These are phyloP conservation scores for Alliaria petiolata DNA, from an alignment of 345 rosid genomes.

Conservation along the genomic window DNA sequence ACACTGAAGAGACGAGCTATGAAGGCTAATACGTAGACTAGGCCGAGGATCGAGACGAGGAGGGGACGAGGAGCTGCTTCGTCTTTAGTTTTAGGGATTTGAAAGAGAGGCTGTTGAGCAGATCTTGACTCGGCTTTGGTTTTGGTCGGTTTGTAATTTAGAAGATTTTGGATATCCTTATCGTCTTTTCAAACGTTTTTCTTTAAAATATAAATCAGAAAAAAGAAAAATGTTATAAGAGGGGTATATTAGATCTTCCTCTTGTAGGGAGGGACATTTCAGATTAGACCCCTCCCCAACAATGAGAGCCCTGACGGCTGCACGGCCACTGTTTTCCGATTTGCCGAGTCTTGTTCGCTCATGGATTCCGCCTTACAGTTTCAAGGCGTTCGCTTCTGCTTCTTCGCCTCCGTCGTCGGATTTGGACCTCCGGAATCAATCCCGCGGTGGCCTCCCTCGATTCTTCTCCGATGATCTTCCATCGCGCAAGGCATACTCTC, in stretches of 20 bases:
- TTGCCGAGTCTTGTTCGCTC: conserved; percentile 33
- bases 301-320: conserved; percentile 39
- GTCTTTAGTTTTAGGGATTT: conserved; percentile 67
- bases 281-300: too few species aligned
- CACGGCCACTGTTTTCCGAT: conserved; percentile 36
- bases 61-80: conserved; percentile 84
- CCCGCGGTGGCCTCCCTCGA: conserved; percentile 83
- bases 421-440: conserved; percentile 51
- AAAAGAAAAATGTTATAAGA: too few species aligned
- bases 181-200: too few species aligned
- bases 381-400: conserved; percentile 36
- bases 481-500: conserved; percentile 44
- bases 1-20: conserved; percentile 85
- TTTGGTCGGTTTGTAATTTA: too few species aligned
- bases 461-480: conserved; percentile 80
- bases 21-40: conserved; percentile 87
- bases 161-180: too few species aligned
- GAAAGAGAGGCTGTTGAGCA: conserved; percentile 37
- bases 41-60: conserved; percentile 74
- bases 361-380: conserved; percentile 31
- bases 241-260: too few species aligned
- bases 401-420: conserved; percentile 28
- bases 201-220: too few species aligned
- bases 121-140: conserved; percentile 47
- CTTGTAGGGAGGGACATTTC: too few species aligned